Evolutionary conservation across 2,329 filamentous ascomycete species (phyloP).

Genomic region (Ampelomyces quisqualis): DNA sequence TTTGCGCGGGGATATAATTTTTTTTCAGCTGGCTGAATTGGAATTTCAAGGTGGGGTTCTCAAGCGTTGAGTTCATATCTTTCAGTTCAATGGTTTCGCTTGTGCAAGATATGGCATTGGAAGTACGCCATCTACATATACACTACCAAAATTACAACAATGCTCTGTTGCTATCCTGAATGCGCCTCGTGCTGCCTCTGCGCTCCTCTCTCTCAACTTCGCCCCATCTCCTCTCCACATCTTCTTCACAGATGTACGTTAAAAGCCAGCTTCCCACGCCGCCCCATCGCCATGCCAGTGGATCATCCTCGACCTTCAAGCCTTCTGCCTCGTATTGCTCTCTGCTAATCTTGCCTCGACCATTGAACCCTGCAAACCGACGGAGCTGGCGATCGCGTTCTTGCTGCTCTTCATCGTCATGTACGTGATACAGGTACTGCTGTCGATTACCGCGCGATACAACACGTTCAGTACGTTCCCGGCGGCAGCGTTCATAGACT

Average conservation of each 20-base stretch:
- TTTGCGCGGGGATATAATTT: too few species aligned
- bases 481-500: constrained; percentile 60
- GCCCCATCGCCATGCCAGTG: constrained; percentile 42
- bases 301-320: constrained; percentile 31
- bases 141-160: constrained; percentile 14
- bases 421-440: constrained; percentile 62
- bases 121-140: too few species aligned
- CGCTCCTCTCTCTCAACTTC: constrained; percentile 20
- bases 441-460: constrained; percentile 62
- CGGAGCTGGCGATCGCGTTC: constrained; percentile 50
- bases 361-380: constrained; percentile 34
- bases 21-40: too few species aligned
- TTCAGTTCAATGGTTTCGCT: too few species aligned
- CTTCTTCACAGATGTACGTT: constrained; percentile 38
- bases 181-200: background rate
- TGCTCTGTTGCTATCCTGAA: constrained; percentile 17
- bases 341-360: constrained; percentile 21
- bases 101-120: too few species aligned
- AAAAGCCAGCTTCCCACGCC: constrained; percentile 41
- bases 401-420: constrained; percentile 59
- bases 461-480: constrained; percentile 60
- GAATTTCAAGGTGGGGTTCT: too few species aligned
- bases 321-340: constrained; percentile 22
- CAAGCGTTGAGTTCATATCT: too few species aligned
- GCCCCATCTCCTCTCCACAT: constrained; percentile 34